Evolutionary conservation across 2,329 filamentous ascomycete genomes (phyloP).

Genomic region (Volutella citrinella): DNA sequence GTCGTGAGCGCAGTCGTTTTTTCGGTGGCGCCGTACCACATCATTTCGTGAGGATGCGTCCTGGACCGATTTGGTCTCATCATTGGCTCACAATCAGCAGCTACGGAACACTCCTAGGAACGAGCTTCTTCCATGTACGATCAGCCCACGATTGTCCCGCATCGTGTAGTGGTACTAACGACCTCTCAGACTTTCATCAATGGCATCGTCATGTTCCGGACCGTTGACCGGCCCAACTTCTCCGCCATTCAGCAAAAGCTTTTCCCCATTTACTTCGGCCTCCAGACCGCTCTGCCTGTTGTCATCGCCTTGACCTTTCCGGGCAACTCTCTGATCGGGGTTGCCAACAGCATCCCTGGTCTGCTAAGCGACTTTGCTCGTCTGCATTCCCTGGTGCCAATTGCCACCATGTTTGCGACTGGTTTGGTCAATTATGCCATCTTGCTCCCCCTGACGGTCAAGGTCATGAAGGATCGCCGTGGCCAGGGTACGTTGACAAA

Average conservation of each 20-base stretch:
- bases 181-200: conserved; percentile 66
- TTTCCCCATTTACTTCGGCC: conserved; percentile 84
- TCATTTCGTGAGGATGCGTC: conserved; percentile 64
- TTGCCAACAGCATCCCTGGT: conserved; percentile 48
- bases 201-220: conserved; percentile 72
- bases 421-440: conserved; percentile 68
- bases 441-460: conserved; percentile 72
- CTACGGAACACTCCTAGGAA: conserved; percentile 84
- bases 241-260: conserved; percentile 73
- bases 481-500: conserved; percentile 63
- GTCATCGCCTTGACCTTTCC: conserved; percentile 79
- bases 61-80: not conserved
- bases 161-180: conserved; percentile 8
- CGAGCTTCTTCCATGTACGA: conserved; percentile 76
- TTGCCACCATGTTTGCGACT: conserved; percentile 67
- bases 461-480: conserved; percentile 71
- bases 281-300: conserved; percentile 75
- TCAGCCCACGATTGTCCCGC: not conserved
- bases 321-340: conserved; percentile 49
- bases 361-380: conserved; percentile 60
- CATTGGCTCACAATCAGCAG: conserved; percentile 42
- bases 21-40: conserved; percentile 70
- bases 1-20: conserved; percentile 53
- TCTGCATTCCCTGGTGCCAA: conserved; percentile 63
- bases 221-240: conserved; percentile 77